Evolutionary conservation across 257 asterid species (phyloP).

Genomic region (Solanum appendiculatum): DNA sequence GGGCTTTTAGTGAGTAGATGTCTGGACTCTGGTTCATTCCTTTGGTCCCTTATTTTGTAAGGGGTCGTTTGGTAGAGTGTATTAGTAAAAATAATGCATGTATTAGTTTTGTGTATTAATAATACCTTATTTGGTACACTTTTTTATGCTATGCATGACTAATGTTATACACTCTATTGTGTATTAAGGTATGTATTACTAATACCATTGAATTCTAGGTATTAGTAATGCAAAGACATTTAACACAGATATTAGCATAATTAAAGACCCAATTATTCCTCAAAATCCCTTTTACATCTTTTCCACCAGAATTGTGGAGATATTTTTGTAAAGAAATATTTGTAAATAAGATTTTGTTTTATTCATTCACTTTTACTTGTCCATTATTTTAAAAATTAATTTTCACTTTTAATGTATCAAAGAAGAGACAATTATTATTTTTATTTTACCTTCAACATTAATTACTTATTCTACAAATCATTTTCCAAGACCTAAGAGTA

Average conservation of each 20-base stretch:
- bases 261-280: neutral
- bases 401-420: neutral
- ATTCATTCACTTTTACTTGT: no score
- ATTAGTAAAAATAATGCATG: no score
- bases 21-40: neutral
- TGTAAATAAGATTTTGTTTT: no score
- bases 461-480: neutral
- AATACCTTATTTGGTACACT: no score
- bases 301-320: no score
- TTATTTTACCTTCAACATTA: neutral
- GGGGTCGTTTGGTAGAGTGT: neutral
- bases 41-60: neutral
- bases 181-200: neutral
- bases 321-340: no score
- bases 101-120: no score
- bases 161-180: rapidly evolving
- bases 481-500: neutral
- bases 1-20: neutral
- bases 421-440: neutral
- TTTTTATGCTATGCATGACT: neutral
- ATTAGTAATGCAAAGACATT: no score
- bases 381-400: neutral
- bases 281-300: neutral
- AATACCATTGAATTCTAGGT: no score
- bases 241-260: rapidly evolving